Evolutionary conservation across 768 basidiomycete species (phyloP), one percentile per base, ranked within the genome.

Genomic region (Tulasnella sp.): DNA sequence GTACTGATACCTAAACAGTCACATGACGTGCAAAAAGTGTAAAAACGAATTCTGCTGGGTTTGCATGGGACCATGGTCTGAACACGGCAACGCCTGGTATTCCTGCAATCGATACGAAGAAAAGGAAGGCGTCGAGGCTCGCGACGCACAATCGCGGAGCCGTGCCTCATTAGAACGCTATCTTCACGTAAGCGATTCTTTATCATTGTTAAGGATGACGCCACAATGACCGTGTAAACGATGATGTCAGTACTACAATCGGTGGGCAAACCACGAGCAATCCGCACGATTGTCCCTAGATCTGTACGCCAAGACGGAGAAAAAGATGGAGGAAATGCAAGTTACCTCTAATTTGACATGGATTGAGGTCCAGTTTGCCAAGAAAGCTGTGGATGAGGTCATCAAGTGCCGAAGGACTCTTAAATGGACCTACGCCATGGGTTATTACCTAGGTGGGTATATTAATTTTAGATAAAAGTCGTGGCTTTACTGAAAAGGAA

Each of bases 291-390:
- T 99, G 45, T 91, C 93, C 15, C 65, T 86, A 13, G 90, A 96
- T 57, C 71, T 98, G 35, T 93, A 92, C 65, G 74, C 74, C 50
- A 91, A 91, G 71, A 96, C 93, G 10, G 92, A 99, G 75, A 91
- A 93, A 77, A 96, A 96, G 79, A 99, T 99, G 95, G 91, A 96
- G 66, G 90, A 95, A 67, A 93, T 98, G 83, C 95, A 98, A 70
- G 76, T 90, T 56, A 82, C 81, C 9, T 90, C 88, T 2, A 74
- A 79, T 49, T 68, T 99, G 33, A 91, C 90, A 2, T 99, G 95
- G 95, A 99, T 99, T 58, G 92, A 99, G 67, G 91, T 81, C 27
- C 93, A 98, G 67, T 99, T 99, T 67, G 92, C 95, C 76, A 91
- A 90, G 72, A 92, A 92, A 66, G 95, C 95, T 0, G 92, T 96